Evolutionary conservation across 129 eudicot species (phyloP), one percentile per base, ranked within the genome.

Genomic region (Escallonia rubra): DNA sequence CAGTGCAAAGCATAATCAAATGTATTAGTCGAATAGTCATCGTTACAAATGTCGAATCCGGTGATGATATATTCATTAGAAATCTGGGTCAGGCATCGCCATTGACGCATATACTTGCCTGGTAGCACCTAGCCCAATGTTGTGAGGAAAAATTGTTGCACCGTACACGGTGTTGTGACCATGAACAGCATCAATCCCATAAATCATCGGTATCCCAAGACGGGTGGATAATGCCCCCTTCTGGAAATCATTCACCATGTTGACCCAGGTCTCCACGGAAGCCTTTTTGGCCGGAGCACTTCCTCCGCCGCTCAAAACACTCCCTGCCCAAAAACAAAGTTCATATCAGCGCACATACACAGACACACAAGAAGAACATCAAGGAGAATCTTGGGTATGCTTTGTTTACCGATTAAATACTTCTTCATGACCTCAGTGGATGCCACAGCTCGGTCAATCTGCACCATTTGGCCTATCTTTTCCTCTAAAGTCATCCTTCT

Each of bases 111-210:
- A 8, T 15, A 66, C 81, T 86, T 78, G 73, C 97, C 97, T 87
- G 52, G 95, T 82, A 57, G 85, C 91, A 70, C 95, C 97, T 7
- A 91, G 80, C 10, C 97, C 97, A 51, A 91, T 68, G 75, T 91
- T 91, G 66, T 91, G 97, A 13, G 97, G 97, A 67, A 87, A 91
- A 47, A 91, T 79, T 5, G 97, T 90, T 52, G 97, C 95, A 14
- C 85, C 80, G 61, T 83, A 90, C 5, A 79, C 95, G 78, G 83
- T 86, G 69, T 86, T 86, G 67, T 90, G 79, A 10, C 97, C 97
- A 73, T 90, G 97, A 41, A 90, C 89, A 16, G 95, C 97, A 82
- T 90, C 97, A 66, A 82, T 86, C 73, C 97, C 93, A 69, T 83
- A 86, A 54, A 86, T 86, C 86, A 86, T 76, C 2, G 96, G 96